Evolutionary conservation across 1,139 yeast species (phyloP), one percentile per base, ranked within the genome.

Genomic region (Hemisphaericaspora xylanilytica): DNA sequence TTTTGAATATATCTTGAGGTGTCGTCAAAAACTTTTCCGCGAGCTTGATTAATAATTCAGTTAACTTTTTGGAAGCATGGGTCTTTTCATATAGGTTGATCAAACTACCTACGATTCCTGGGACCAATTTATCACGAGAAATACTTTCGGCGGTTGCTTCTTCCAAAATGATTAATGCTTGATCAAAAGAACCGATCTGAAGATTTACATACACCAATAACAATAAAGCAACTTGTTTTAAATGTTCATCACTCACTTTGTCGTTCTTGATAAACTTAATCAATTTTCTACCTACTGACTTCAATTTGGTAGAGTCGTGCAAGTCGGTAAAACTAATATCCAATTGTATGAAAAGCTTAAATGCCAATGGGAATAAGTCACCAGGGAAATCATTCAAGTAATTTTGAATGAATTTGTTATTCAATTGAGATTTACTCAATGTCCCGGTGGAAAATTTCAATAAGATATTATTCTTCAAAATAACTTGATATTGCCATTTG

Each of bases 151-250:
- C 5, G 5, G 14, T 9, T 5, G 67, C 39, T 15, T 55, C 49
- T 49, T 76, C 78, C 40, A 81, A 61, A 8, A 70, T 50, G 7
- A 58, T 43, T 9, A 70, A 56, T 1, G 82, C 73, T 42, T 75
- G 78, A 45, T 72, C 75, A 38, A 58, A 64, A 20, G 71, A 73
- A 5, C 59, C 62, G 7, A 57, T 43, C 35, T 60, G 53, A 3
- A 67, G 52, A 48, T 73, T 71, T 10, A 75, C 44, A 47, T 73
- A 79, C 9, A 77, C 70, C 28, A 81, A 62, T 22, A 74, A 51
- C 38, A 79, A 56, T 1, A 65, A 58, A 5, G 72, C 56, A 11
- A 70, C 63, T 2, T 55, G 45, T 33, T 26, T 37, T n/a, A 30
- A 24, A 16, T 40, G 15, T 24, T 15, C n/a, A 15, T 39, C 38